These are phyloP conservation scores for Tolypocladium nubicola DNA, from an alignment of 2,329 filamentous ascomycete species.

Conservation along the genomic window DNA sequence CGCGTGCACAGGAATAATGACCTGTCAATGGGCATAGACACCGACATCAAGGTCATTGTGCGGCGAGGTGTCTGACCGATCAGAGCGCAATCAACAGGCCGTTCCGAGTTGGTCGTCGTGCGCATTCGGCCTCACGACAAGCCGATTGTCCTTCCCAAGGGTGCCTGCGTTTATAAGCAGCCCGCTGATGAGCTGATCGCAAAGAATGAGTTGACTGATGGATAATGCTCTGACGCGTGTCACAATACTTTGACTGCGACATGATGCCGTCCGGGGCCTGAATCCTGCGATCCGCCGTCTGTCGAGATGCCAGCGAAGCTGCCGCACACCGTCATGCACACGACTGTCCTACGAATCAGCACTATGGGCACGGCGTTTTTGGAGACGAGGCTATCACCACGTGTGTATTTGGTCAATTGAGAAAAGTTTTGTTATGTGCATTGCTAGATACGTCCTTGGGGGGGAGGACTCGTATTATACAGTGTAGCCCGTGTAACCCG, in stretches of 20 bases:
- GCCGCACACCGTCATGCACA: not conserved
- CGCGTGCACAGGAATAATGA: not conserved
- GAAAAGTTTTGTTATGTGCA: too few species aligned
- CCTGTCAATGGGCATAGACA: not conserved
- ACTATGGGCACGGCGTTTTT: too few species aligned
- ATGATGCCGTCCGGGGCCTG: not conserved
- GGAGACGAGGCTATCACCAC: too few species aligned
- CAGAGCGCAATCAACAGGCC: not conserved
- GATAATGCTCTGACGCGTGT: not conserved
- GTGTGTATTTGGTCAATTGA: too few species aligned
- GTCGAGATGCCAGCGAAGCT: not conserved
- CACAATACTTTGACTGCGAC: not conserved
- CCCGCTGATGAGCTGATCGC: not conserved
- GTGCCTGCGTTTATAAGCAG: not conserved
- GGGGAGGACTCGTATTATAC: too few species aligned
- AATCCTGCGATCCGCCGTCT: not conserved
- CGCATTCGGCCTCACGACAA: not conserved
- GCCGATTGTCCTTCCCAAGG: not conserved
- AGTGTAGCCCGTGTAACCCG: too few species aligned
- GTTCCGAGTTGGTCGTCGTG: not conserved
- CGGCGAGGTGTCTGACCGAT: not conserved
- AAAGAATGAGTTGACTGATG: not conserved
- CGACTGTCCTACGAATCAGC: not conserved
- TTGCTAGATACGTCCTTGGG: too few species aligned
- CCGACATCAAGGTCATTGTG: not conserved